Percentiles rank a stretch among this genome's conserved stretches.
phyloP scores from a whole-genome alignment of 2,329 filamentous ascomycete genomes.

The Periglandula ipomoeae region DNA sequence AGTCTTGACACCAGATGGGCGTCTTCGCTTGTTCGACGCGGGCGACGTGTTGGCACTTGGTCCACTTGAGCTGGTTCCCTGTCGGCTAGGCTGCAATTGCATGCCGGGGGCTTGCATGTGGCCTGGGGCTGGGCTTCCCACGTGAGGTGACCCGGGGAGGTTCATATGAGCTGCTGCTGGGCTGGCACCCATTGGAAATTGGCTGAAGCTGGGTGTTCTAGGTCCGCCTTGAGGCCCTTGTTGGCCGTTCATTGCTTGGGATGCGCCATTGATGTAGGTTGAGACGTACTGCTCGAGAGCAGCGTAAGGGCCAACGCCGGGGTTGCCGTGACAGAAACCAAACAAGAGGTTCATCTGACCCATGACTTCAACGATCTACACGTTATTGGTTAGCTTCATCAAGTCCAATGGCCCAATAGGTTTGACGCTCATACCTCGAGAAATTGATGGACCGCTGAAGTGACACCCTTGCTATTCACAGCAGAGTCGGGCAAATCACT shows the following conservation, averaged over 20 bases:
- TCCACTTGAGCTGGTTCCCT: constrained; percentile 56
- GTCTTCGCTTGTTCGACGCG: constrained; percentile 48
- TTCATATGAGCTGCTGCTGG: constrained; percentile 51
- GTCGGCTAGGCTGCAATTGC: constrained; percentile 59
- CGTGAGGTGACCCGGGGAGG: constrained; percentile 52
- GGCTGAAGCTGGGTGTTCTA: constrained; percentile 44
- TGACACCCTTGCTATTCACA: constrained; percentile 51
- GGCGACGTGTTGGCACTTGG: constrained; percentile 60
- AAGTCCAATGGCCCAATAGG: constrained; percentile 4
- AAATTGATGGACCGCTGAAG: constrained; percentile 52
- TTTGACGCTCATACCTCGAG: constrained; percentile 41
- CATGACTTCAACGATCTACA: constrained; percentile 55
- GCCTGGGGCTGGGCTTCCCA: constrained; percentile 51
- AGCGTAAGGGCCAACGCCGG: constrained; percentile 44
- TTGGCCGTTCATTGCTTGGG: constrained; percentile 38
- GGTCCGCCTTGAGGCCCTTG: constrained; percentile 35
- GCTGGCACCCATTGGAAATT: constrained; percentile 51
- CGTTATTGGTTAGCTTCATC: constrained; percentile 10
- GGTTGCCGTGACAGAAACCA: constrained; percentile 45
- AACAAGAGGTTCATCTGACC: constrained; percentile 59
- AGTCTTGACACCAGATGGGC: constrained; percentile 47
- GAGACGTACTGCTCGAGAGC: constrained; percentile 53
- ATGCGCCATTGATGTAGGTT: constrained; percentile 32
- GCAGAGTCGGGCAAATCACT: constrained; percentile 50
- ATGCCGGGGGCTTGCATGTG: constrained; percentile 57